Conservation (phyloP, 2,329 filamentous ascomycete species). For the Xylaria sp. region DNA sequence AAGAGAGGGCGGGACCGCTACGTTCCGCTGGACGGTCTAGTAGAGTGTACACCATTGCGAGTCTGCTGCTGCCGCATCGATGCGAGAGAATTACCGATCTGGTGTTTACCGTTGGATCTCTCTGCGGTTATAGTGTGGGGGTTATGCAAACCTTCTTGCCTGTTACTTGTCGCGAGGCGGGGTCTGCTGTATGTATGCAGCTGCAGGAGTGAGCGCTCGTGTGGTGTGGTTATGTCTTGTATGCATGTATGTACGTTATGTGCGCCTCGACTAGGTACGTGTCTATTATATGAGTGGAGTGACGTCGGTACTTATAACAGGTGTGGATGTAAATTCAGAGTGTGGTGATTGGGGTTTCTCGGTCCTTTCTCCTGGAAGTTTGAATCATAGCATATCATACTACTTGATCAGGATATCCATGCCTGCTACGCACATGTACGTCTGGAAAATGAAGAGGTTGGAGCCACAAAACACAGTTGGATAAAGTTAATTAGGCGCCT, state of each 20-base stretch:
- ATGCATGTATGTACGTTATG: background rate
- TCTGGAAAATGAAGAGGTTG: background rate
- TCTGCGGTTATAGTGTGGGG: constrained; percentile 18
- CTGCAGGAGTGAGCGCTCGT: background rate
- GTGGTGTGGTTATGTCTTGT: background rate
- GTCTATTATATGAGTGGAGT: background rate
- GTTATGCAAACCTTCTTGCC: constrained; percentile 23
- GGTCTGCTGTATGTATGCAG: background rate
- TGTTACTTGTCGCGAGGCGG: background rate
- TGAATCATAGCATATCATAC: background rate
- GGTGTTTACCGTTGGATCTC: constrained; percentile 1
- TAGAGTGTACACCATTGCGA: background rate
- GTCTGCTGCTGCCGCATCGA: constrained; percentile 6
- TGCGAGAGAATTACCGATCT: constrained; percentile 16
- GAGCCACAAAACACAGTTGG: background rate
- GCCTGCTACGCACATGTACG: background rate
- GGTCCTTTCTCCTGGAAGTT: background rate
- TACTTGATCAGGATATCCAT: background rate
- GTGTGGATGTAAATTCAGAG: background rate
- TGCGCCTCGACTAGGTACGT: background rate
- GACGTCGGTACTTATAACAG: background rate
- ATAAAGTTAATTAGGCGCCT: constrained; percentile 11
- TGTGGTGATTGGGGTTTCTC: background rate
- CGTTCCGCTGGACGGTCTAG: constrained; percentile 11
- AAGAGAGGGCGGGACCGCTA: constrained; percentile 8